These are phyloP conservation scores for Agaricus subrufescens DNA, from an alignment of 768 basidiomycete species.

Conservation along the genomic window DNA sequence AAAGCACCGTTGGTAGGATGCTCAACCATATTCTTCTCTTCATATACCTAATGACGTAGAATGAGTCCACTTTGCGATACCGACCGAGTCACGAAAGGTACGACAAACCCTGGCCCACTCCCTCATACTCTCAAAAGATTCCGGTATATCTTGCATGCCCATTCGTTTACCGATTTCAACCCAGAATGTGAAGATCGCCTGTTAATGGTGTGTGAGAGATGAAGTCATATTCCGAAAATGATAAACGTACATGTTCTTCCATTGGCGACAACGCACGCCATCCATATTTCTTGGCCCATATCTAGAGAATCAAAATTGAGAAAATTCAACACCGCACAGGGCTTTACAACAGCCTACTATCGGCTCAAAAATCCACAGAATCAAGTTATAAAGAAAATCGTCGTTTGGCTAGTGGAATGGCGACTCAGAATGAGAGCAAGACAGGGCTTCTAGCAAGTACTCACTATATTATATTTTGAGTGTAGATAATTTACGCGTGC, in stretches of 20 bases:
- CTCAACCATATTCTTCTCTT: conserved; percentile 36
- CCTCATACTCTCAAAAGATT: conserved; percentile 28
- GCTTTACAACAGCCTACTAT: conserved; percentile 7
- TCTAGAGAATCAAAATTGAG: background rate
- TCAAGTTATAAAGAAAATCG: conserved; percentile 26
- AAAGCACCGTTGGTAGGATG: conserved; percentile 34
- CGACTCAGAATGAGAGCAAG: background rate
- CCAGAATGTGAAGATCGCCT: conserved; percentile 42
- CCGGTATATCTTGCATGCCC: conserved; percentile 44
- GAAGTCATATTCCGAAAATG: no score
- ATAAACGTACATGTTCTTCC: conserved; percentile 21
- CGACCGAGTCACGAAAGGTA: background rate
- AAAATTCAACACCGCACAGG: background rate
- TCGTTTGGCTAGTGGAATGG: conserved; percentile 21
- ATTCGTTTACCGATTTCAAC: conserved; percentile 40
- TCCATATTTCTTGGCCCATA: conserved; percentile 11
- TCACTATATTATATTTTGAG: conserved; percentile 31
- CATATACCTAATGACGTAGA: conserved; percentile 29
- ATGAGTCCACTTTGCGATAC: background rate
- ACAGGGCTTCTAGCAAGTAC: conserved; percentile 6
- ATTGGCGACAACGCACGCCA: conserved; percentile 30
- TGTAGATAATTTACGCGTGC: conserved; percentile 36
- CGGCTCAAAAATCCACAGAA: conserved; percentile 26
- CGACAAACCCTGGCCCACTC: conserved; percentile 34
- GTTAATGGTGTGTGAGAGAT: background rate